These are phyloP conservation scores for Bothia castanella DNA, from an alignment of 1,284 basidiomycete genomes.

Conservation along the genomic window DNA sequence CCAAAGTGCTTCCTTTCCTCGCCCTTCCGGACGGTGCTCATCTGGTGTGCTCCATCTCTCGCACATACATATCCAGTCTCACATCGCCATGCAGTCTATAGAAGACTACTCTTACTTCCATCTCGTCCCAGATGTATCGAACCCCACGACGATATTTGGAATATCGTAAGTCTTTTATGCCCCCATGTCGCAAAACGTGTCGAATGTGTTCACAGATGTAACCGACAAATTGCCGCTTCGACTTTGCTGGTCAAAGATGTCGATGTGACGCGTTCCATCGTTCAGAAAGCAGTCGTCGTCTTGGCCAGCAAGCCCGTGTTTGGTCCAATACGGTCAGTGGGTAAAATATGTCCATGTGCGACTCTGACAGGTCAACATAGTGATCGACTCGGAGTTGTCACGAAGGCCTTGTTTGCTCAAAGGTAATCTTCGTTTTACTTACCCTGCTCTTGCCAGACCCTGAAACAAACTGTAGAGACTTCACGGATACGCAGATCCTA, in stretches of 20 bases:
- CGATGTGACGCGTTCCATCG: conserved; percentile 92
- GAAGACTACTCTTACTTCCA: conserved; percentile 99
- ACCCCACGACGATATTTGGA: conserved; percentile 83
- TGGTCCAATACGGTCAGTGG: conserved; percentile 70
- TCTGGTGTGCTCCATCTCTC: conserved; percentile 51
- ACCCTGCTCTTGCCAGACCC: neutral
- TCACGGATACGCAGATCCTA: conserved; percentile 77
- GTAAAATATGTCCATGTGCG: neutral
- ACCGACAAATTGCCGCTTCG: conserved; percentile 87
- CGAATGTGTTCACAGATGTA: conserved; percentile 59
- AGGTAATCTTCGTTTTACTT: conserved; percentile 35
- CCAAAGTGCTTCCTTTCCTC: conserved; percentile 89
- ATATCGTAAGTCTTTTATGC: conserved; percentile 70
- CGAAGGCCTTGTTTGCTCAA: conserved; percentile 85
- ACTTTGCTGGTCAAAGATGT: conserved; percentile 77
- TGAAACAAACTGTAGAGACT: conserved; percentile 53
- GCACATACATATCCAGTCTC: conserved; percentile 9
- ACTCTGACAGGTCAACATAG: conserved; percentile 35
- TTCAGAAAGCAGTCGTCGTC: conserved; percentile 97
- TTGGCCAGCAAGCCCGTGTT: conserved; percentile 88
- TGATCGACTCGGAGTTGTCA: conserved; percentile 96
- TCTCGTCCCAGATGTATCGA: conserved; percentile 64
- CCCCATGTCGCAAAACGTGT: neutral
- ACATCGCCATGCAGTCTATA: conserved; percentile 52
- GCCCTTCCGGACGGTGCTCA: conserved; percentile 97